Evolutionary conservation across 208 protist species (phyloP).

Genomic region (Acanthamoeba castellanii): DNA sequence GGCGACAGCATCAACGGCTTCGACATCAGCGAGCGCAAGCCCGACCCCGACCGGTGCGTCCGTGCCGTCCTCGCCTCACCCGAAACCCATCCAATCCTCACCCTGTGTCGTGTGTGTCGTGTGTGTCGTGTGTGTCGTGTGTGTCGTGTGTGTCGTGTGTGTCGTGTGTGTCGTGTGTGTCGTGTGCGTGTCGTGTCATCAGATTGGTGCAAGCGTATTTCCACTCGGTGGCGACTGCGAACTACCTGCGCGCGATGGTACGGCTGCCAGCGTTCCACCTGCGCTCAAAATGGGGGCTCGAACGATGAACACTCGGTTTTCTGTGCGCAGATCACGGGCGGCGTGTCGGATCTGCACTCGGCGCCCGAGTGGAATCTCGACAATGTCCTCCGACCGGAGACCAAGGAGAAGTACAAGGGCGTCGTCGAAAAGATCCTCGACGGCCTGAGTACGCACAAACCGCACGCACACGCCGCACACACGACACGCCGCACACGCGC

Average conservation of each 20-base stretch:
- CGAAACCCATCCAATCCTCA: no score
- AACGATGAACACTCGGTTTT: not conserved
- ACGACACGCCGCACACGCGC: not conserved
- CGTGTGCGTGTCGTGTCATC: no score
- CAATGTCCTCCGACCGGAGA: conserved; percentile 52
- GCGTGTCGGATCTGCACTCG: conserved; percentile 83
- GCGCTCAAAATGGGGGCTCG: not conserved
- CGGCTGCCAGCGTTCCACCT: not conserved
- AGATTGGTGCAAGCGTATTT: conserved; percentile 85
- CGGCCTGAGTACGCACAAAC: conserved; percentile 68
- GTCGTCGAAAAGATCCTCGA: conserved; percentile 78
- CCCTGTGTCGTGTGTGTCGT: no score
- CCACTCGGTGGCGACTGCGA: conserved; percentile 84
- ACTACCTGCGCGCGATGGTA: conserved; percentile 84
- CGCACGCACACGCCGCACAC: not conserved
- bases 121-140: not conserved
- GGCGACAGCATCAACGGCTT: conserved; percentile 89
- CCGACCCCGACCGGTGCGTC: conserved; percentile 84
- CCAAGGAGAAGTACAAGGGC: conserved; percentile 72
- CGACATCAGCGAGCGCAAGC: conserved; percentile 81
- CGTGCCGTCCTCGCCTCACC: not conserved
- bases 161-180: not conserved
- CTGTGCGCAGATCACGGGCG: conserved; percentile 72
- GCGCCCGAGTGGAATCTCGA: conserved; percentile 75
- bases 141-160: not conserved